phyloP scores from a whole-genome alignment of 768 basidiomycete genomes.

The Sistotremastrum suecicum region DNA sequence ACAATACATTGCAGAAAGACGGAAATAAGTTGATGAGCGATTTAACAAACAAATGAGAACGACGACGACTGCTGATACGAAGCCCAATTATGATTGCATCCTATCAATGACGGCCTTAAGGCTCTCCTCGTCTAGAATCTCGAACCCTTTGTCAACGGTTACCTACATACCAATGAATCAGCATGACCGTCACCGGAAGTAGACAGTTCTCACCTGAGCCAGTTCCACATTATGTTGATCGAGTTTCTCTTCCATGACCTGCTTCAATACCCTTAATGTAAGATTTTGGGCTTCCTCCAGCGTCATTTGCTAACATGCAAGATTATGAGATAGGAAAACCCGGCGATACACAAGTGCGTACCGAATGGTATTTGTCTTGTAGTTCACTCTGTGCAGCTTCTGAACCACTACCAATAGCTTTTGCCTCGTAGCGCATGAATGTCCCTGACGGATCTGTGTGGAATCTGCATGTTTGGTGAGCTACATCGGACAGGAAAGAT shows the following conservation, averaged over 20 bases:
- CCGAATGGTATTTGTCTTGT: slow-evolving; percentile 95
- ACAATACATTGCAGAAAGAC: too few species aligned
- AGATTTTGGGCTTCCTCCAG: slow-evolving; percentile 77
- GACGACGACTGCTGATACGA: too few species aligned
- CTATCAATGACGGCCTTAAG: slow-evolving; percentile 77
- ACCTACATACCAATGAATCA: slow-evolving; percentile 33
- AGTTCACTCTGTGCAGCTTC: slow-evolving; percentile 96
- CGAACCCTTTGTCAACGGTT: slow-evolving; percentile 70
- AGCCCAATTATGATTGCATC: slow-evolving; percentile 30
- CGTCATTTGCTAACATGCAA: slow-evolving; percentile 65
- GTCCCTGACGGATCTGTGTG: slow-evolving; percentile 99
- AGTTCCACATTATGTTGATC: slow-evolving; percentile 98
- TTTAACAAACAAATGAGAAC: too few species aligned
- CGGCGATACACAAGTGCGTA: slow-evolving; percentile 18
- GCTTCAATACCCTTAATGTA: slow-evolving; percentile 83
- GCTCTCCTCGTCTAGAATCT: slow-evolving; percentile 69
- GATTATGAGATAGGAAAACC: not conserved
- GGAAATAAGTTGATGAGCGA: too few species aligned
- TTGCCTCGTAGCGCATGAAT: slow-evolving; percentile 91
- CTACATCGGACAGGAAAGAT: not conserved
- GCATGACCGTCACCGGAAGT: not conserved
- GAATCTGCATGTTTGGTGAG: slow-evolving; percentile 36
- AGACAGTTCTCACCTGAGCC: slow-evolving; percentile 54
- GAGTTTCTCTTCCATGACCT: slow-evolving; percentile 99
- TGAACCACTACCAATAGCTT: slow-evolving; percentile 95